phyloP scores from a whole-genome alignment of 371 early-diverging fungal genomes.

The Parasitella parasitica region DNA sequence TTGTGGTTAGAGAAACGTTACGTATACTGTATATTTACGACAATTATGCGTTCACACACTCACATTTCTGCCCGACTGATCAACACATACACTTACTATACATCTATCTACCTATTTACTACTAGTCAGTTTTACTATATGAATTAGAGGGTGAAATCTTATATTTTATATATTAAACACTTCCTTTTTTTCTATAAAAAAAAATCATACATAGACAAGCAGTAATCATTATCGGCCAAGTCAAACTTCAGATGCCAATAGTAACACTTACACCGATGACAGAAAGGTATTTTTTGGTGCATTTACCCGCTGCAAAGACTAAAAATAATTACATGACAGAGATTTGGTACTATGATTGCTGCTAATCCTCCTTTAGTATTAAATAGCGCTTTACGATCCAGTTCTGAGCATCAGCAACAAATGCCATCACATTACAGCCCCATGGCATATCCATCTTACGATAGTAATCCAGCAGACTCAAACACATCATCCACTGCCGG shows the following conservation, averaged over 20 bases:
- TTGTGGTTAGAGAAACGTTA: conserved; percentile 14
- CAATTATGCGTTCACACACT: neutral
- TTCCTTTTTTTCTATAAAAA: neutral
- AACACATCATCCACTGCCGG: neutral
- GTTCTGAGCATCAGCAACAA: conserved; percentile 24
- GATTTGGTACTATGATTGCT: conserved; percentile 14
- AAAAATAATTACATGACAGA: neutral
- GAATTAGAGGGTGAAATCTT: neutral
- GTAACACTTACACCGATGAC: neutral
- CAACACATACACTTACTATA: neutral
- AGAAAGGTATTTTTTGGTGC: conserved; percentile 4
- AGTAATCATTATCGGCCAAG: conserved; percentile 8
- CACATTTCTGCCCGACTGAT: neutral
- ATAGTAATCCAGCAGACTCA: neutral
- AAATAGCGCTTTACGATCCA: conserved; percentile 22
- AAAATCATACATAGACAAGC: conserved; percentile 5
- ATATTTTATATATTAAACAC: neutral
- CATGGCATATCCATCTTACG: conserved; percentile 2
- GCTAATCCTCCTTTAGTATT: conserved; percentile 28
- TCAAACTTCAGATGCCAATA: conserved; percentile 7
- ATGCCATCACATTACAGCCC: neutral
- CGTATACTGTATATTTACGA: neutral
- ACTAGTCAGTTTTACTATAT: no score
- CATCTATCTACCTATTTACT: no score
- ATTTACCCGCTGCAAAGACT: neutral